Conservation (phyloP, 208 protist species). For the Crithidia thermophila region DNA sequence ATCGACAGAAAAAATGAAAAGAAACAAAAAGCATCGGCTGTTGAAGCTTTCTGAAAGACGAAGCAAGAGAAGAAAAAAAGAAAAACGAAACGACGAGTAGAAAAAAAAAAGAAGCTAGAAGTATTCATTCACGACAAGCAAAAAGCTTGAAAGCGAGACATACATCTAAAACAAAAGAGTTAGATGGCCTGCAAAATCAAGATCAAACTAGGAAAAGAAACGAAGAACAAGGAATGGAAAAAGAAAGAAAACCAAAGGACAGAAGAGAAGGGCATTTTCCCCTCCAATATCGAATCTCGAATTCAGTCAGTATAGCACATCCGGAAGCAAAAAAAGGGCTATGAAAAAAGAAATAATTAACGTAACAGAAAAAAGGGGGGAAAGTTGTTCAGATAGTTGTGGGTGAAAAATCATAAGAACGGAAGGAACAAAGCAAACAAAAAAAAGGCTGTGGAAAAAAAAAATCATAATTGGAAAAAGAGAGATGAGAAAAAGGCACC, state of each 20-base stretch:
- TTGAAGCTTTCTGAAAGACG: not conserved
- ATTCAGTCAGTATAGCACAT: too few relatives aligned
- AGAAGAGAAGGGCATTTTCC: not conserved
- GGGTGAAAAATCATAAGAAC: too few relatives aligned
- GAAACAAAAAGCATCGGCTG: not conserved
- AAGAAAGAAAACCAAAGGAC: not conserved
- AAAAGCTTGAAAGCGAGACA: conserved; percentile 1
- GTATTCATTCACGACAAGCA: conserved; percentile 2
- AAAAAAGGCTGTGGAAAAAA: too few relatives aligned
- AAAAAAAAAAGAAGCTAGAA: not conserved
- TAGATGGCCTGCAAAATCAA: not conserved
- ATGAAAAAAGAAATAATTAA: too few relatives aligned
- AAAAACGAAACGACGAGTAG: not conserved
- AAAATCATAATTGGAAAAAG: conserved; percentile 6
- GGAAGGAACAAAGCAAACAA: too few relatives aligned
- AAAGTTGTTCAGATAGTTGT: too few relatives aligned
- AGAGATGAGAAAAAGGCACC: not conserved
- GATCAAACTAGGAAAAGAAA: not conserved
- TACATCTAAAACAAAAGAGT: not conserved
- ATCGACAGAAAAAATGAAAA: not conserved
- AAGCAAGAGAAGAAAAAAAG: not conserved
- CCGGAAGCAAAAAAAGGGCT: too few relatives aligned
- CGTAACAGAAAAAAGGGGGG: not conserved
- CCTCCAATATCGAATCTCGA: too few relatives aligned
- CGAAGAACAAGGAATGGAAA: not conserved